Evolutionary conservation across 305 asterid species (phyloP).

Genomic region (Euphrasia arctica): DNA sequence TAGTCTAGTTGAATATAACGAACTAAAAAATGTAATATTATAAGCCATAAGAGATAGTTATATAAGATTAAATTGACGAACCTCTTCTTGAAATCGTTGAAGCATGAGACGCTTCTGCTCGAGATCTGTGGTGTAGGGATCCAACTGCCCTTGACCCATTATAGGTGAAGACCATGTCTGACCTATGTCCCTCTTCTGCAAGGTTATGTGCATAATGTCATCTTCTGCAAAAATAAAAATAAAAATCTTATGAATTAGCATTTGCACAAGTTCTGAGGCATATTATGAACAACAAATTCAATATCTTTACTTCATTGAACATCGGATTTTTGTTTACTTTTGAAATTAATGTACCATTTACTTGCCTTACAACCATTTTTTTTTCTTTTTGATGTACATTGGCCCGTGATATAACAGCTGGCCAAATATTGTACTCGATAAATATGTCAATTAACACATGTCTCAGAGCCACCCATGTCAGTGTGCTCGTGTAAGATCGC

Average conservation of each 20-base stretch:
- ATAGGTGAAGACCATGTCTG: conserved; percentile 97
- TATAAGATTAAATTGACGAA: conserved; percentile 28
- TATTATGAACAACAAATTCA: neutral
- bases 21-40: conserved; percentile 7
- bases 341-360: too few relatives aligned
- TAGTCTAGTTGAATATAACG: conserved; percentile 5
- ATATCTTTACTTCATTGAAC: neutral
- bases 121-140: conserved; percentile 82
- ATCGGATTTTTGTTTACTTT: too few relatives aligned
- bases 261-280: neutral
- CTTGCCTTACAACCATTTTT: too few relatives aligned
- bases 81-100: conserved; percentile 98
- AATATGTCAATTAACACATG: conserved; percentile 4
- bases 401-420: too few relatives aligned
- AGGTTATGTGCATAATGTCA: conserved; percentile 79
- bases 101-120: conserved; percentile 98
- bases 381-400: too few relatives aligned
- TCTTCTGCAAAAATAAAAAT: conserved; percentile 62
- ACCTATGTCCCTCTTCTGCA: conserved; percentile 96
- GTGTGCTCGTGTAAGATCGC: conserved; percentile 2
- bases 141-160: conserved; percentile 81
- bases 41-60: conserved; percentile 17
- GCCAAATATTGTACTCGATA: neutral
- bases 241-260: conserved; percentile 16
- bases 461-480: neutral